A percentile compares a stretch with the other conserved stretches of the same genome.
These are phyloP conservation scores for Mariannaea sp. DNA, from an alignment of 2,329 filamentous ascomycete species.

Conservation along the genomic window DNA sequence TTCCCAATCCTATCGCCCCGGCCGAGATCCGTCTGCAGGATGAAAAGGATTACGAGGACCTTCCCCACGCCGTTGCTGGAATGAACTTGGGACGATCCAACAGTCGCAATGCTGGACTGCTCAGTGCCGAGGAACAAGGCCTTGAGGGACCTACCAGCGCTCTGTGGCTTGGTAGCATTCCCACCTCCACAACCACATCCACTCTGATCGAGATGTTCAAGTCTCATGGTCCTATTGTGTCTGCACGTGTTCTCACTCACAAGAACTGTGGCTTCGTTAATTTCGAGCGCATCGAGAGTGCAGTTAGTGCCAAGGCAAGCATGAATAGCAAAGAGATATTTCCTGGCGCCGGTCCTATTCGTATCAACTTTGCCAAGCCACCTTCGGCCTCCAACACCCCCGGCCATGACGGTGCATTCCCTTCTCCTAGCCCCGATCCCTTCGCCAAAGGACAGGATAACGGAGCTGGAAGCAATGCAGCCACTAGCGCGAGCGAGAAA, in stretches of 20 bases:
- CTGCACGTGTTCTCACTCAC: constrained; percentile 90
- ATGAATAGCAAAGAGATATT: constrained; percentile 99
- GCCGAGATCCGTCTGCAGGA: constrained; percentile 76
- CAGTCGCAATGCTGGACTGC: constrained; percentile 68
- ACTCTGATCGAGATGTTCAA: constrained; percentile 95
- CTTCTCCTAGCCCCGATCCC: constrained; percentile 89
- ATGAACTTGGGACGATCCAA: constrained; percentile 73
- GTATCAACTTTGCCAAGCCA: constrained; percentile 97
- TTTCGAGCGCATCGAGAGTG: constrained; percentile 89
- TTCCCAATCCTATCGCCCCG: constrained; percentile 76
- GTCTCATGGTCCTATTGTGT: constrained; percentile 87
- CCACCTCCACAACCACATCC: constrained; percentile 93
- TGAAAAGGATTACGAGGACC: constrained; percentile 77
- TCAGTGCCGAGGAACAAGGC: constrained; percentile 76
- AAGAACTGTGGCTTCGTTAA: constrained; percentile 99
- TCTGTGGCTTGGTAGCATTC: constrained; percentile 96
- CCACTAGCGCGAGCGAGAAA: constrained; percentile 43
- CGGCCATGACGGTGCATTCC: constrained; percentile 83
- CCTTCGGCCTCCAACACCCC: constrained; percentile 89
- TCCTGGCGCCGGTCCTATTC: constrained; percentile 89
- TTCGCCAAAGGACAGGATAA: constrained; percentile 64
- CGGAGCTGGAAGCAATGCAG: constrained; percentile 36
- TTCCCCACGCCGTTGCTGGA: constrained; percentile 80
- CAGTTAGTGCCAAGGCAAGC: constrained; percentile 82
- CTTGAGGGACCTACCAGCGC: constrained; percentile 91